These are phyloP conservation scores for Casuarina cunninghamiana DNA, from an alignment of 306 rosid species.

Conservation along the genomic window DNA sequence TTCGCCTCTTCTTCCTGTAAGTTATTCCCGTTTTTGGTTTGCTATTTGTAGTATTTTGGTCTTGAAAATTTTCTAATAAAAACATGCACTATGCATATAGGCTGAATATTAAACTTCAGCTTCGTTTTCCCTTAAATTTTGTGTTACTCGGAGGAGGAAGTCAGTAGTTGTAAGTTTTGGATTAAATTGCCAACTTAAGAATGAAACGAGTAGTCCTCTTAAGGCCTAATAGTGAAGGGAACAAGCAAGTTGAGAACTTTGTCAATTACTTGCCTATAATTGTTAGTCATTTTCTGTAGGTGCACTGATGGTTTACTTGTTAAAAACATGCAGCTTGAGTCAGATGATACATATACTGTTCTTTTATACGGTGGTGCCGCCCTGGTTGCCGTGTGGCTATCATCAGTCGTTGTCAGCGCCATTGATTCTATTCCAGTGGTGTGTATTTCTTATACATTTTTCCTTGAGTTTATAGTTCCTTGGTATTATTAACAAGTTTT, in stretches of 20 bases:
- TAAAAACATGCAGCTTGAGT: constrained; percentile 51
- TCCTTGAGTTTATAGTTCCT: background rate
- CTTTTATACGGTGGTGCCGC: constrained; percentile 57
- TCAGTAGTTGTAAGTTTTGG: too few relatives aligned
- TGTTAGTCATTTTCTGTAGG: background rate
- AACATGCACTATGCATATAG: too few relatives aligned
- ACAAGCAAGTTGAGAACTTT: background rate
- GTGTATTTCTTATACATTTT: constrained; percentile 21
- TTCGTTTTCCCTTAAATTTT: too few relatives aligned
- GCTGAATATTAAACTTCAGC: too few relatives aligned
- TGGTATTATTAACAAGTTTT: background rate
- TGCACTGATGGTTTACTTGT: background rate
- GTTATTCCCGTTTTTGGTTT: too few relatives aligned
- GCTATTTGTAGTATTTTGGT: too few relatives aligned
- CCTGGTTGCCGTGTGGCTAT: constrained; percentile 56
- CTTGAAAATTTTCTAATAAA: too few relatives aligned
- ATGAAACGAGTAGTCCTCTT: too few relatives aligned
- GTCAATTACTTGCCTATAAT: background rate
- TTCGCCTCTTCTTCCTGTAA: too few relatives aligned
- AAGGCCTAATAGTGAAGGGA: too few relatives aligned
- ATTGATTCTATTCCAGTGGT: constrained; percentile 90
- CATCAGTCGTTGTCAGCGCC: constrained; percentile 71
- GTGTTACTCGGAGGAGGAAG: too few relatives aligned
- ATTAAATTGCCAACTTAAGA: too few relatives aligned
- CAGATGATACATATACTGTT: constrained; percentile 38